phyloP scores from a whole-genome alignment of 768 basidiomycete genomes.

The Lactifluus piperatus region DNA sequence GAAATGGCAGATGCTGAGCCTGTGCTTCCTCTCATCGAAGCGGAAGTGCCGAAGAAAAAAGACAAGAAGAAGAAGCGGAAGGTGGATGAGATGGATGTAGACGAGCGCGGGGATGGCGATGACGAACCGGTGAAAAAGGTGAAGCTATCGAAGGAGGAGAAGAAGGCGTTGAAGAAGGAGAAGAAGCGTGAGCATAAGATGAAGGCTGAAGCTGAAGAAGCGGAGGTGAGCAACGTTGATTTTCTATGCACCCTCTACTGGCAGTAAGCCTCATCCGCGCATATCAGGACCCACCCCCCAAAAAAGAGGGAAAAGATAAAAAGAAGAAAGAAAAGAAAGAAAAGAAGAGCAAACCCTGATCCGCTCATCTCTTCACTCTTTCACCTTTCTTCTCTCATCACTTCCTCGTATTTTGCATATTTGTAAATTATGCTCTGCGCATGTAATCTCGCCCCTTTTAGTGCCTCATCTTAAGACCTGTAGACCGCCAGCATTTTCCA shows the following conservation, averaged over 20 bases:
- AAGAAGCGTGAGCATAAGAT: conserved; percentile 56
- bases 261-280: neutral
- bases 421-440: conserved; percentile 16
- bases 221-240: conserved; percentile 28
- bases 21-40: conserved; percentile 50
- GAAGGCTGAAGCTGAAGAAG: conserved; percentile 39
- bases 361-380: neutral
- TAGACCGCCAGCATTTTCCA: neutral
- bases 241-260: conserved; percentile 3
- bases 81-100: conserved; percentile 58
- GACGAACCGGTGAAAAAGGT: conserved; percentile 56
- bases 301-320: conserved; percentile 33
- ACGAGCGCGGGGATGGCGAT: conserved; percentile 37
- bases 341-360: conserved; percentile 40
- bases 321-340: conserved; percentile 45
- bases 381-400: conserved; percentile 9
- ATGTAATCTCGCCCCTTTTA: conserved; percentile 13
- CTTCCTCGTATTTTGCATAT: conserved; percentile 13
- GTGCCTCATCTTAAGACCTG: neutral
- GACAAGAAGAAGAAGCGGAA: conserved; percentile 46
- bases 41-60: conserved; percentile 34
- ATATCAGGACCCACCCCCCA: conserved; percentile 29
- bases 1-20: conserved; percentile 38
- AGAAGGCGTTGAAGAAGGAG: conserved; percentile 76
- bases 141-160: conserved; percentile 78